phyloP scores from a whole-genome alignment of 2,329 filamentous ascomycete species.

The Graphiopsis chlorocephala region DNA sequence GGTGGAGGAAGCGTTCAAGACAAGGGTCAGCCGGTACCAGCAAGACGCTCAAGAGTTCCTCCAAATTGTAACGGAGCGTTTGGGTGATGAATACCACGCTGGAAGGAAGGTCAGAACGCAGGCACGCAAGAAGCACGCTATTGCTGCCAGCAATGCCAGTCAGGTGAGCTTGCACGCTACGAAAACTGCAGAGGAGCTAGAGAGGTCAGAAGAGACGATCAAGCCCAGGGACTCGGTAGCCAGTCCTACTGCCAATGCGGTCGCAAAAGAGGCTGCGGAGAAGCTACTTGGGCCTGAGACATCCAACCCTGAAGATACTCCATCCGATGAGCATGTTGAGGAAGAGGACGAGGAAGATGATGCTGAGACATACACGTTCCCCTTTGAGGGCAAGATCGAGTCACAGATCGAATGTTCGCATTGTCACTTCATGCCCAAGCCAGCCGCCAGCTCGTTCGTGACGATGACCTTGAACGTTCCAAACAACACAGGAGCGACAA shows the following conservation, averaged over 20 bases:
- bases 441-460: constrained; percentile 81
- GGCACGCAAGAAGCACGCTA: constrained; percentile 39
- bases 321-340: constrained; percentile 24
- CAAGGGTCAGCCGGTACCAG: constrained; percentile 88
- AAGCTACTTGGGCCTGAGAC: constrained; percentile 2
- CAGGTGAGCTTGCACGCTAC: constrained; percentile 1
- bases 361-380: constrained; percentile 69
- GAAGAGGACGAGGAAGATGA: constrained; percentile 35
- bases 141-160: neutral
- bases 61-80: constrained; percentile 85
- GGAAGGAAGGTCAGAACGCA: constrained; percentile 69
- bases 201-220: constrained; percentile 15
- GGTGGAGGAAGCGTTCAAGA: constrained; percentile 81
- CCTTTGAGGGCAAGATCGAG: constrained; percentile 86
- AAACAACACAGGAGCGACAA: constrained; percentile 66
- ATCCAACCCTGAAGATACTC: neutral
- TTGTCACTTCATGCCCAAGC: constrained; percentile 84
- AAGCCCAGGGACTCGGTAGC: constrained; percentile 15
- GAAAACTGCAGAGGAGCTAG: constrained; percentile 9
- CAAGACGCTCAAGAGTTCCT: constrained; percentile 98
- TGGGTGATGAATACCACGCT: constrained; percentile 92
- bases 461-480: constrained; percentile 90
- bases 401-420: constrained; percentile 93
- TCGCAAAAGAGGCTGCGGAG: constrained; percentile 6
- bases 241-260: constrained; percentile 6